Base-by-base conservation (phyloP, 257 asterid genomes). In the Haberlea rhodopensis region DNA sequence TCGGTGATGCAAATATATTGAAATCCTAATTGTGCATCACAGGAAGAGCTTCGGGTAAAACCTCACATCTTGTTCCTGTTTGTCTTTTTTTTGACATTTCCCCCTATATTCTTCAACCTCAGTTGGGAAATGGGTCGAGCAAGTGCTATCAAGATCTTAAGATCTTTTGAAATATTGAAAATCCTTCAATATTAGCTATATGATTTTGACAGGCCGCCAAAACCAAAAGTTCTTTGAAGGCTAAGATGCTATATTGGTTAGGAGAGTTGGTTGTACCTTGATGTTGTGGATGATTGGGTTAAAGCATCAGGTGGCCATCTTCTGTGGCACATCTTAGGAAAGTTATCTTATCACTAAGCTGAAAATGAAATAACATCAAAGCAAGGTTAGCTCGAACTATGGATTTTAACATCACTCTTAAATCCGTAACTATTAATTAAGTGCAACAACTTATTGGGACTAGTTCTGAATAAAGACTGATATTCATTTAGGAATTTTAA, bases 401-500 rank as follows among this genome's bases (percentile, higher is more conserved):
- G 10, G 69, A 71, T 73, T 71, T 80, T 65, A 34, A 68, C 75
- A 68, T 73, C 75, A 70, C 43, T 62, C 68, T 74, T 78, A 63
- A 60, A 32, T 13, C 20, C 48, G 11, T 19, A 32, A 63, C 55
- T 26, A 61, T 71, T 71, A 46, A 52, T 70, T 73, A 71, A 64
- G 68, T n/a, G 80, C 77, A 63, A 73, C 75, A 70, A 52, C 57
- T 66, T 62, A 55, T 71, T 66, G 59, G 80, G 69, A 72, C 72
- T 75, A 63, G 71, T 78, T 78, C 78, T 72, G n/a, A n/a, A n/a
- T 15, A 31, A 43, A 45, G 63, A n/a, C n/a, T 27, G 55, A 53
- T 18, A 31, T 73, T 79, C 66, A 49, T 49, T 51, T 51, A 1
- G 67, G 69, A 62, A 62, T 72, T 66, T 34, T 68, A 40, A 62